phyloP scores from a whole-genome alignment of 768 basidiomycete genomes.

The Cystobasidium ongulense region DNA sequence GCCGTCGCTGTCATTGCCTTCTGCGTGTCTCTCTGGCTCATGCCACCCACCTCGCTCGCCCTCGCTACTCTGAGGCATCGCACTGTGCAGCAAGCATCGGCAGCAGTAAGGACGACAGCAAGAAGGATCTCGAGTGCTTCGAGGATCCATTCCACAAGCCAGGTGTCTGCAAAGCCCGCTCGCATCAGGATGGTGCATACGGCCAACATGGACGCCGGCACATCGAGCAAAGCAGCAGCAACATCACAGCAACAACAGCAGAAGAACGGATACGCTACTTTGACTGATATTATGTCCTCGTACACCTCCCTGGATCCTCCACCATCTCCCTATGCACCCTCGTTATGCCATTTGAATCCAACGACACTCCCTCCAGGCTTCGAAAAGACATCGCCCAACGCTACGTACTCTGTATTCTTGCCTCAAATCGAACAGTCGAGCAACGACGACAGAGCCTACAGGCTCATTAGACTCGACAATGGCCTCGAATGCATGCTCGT shows the following conservation, averaged over 20 bases:
- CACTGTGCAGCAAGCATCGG: neutral
- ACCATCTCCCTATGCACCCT: slow-evolving; percentile 5
- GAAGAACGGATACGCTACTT: slow-evolving; percentile 1
- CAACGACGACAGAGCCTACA: slow-evolving; percentile 71
- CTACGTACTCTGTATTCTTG: slow-evolving; percentile 50
- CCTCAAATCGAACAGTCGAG: slow-evolving; percentile 61
- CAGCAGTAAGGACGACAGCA: neutral
- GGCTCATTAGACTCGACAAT: slow-evolving; percentile 74
- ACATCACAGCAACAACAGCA: neutral
- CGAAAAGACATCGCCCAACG: neutral
- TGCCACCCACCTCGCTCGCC: neutral
- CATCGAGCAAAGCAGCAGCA: neutral
- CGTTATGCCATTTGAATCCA: slow-evolving; percentile 11
- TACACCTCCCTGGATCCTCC: neutral
- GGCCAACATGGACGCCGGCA: neutral
- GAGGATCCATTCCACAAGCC: no score
- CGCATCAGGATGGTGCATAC: neutral
- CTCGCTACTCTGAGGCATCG: neutral
- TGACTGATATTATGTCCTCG: neutral
- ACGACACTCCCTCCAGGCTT: slow-evolving; percentile 1
- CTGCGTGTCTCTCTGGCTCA: neutral
- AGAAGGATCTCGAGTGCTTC: neutral
- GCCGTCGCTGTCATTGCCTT: neutral
- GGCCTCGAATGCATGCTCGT: slow-evolving; percentile 78
- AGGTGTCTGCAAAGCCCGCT: neutral